Percentiles rank a stretch among this genome's conserved stretches.
Evolutionary conservation across 1,284 basidiomycete species (phyloP).

Genomic region (Lentinus polychrous): DNA sequence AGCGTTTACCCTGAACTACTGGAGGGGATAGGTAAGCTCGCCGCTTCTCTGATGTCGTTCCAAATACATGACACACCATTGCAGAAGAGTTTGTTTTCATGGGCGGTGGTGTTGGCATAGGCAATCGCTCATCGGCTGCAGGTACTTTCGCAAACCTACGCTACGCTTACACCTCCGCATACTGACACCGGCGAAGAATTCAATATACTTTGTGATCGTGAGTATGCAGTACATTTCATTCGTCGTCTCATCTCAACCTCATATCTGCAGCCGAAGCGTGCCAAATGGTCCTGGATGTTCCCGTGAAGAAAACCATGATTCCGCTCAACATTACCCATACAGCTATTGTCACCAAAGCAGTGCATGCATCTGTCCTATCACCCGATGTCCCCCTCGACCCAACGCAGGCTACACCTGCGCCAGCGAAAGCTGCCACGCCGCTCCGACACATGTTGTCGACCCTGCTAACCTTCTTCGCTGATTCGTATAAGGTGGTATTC

Average conservation of each 20-base stretch:
- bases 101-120: slow-evolving; percentile 83
- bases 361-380: slow-evolving; percentile 47
- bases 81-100: slow-evolving; percentile 75
- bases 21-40: slow-evolving; percentile 38
- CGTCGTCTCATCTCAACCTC: slow-evolving; percentile 2
- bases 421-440: slow-evolving; percentile 41
- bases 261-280: slow-evolving; percentile 59
- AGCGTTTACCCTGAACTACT: slow-evolving; percentile 65
- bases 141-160: slow-evolving; percentile 27
- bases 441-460: slow-evolving; percentile 71
- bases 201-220: slow-evolving; percentile 78
- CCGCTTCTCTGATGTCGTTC: neutral
- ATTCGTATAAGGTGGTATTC: slow-evolving; percentile 61
- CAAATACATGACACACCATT: neutral
- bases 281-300: slow-evolving; percentile 67
- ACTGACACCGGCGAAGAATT: slow-evolving; percentile 58
- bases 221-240: slow-evolving; percentile 21
- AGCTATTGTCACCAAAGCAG: slow-evolving; percentile 55
- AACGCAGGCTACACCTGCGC: slow-evolving; percentile 12
- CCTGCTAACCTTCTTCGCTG: slow-evolving; percentile 64
- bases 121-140: slow-evolving; percentile 71
- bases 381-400: slow-evolving; percentile 18
- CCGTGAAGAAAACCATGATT: slow-evolving; percentile 58
- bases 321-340: slow-evolving; percentile 83
- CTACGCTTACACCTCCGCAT: neutral